A percentile compares a stretch with the other conserved stretches of the same genome.
phyloP scores from a whole-genome alignment of 495 filamentous ascomycete genomes.

The Neurospora hispaniola region DNA sequence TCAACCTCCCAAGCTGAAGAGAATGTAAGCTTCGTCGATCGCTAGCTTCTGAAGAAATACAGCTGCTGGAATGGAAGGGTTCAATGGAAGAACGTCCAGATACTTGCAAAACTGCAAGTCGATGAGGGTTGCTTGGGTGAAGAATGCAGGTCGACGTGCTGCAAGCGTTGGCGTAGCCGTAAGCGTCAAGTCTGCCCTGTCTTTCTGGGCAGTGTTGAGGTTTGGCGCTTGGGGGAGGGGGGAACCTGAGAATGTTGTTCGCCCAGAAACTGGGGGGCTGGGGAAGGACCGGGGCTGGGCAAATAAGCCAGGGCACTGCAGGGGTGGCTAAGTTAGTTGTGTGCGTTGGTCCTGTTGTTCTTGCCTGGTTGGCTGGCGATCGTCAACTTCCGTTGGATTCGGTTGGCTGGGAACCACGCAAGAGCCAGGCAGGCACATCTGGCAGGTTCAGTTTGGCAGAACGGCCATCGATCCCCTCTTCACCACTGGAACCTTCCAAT shows the following conservation, averaged over 20 bases:
- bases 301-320: not conserved
- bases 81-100: not conserved
- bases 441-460: not conserved
- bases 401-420: not conserved
- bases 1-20: slow-evolving; percentile 16
- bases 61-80: not conserved
- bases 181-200: not conserved
- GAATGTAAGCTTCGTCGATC: not conserved
- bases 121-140: not conserved
- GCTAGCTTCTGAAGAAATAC: not conserved
- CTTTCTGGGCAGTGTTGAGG: not conserved
- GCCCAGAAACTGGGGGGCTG: not conserved
- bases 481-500: not conserved
- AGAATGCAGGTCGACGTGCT: not conserved
- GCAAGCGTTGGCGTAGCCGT: not conserved
- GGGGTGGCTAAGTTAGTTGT: not conserved
- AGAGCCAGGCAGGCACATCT: not conserved
- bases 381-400: not conserved
- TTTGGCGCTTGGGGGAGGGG: not conserved
- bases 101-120: not conserved
- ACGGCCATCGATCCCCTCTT: not conserved
- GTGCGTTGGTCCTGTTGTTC: not conserved
- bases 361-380: not conserved
- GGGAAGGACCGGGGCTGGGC: not conserved
- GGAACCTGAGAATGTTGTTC: not conserved